Base-by-base conservation (phyloP, 345 rosid species). In the Citrus mangshanensis region DNA sequence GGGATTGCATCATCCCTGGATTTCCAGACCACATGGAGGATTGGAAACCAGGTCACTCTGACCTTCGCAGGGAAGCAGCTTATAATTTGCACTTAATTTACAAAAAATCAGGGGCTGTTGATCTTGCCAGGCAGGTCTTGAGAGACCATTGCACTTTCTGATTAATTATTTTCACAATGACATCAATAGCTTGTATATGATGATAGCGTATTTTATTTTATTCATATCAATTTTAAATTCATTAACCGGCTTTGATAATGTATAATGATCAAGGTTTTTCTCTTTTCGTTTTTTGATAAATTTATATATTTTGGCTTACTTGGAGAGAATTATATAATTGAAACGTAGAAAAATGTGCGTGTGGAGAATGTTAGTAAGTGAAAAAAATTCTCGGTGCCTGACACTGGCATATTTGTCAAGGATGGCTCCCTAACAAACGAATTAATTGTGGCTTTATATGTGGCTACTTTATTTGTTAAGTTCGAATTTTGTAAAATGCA, bases 91-190 rank as follows among this genome's bases (percentile, higher is more conserved):
- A 93, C 81, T 81, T 90, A 72, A 91, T 93, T 68, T 91, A 89
- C 85, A 89, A 80, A 81, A 82, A 83, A 25, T 89, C 93, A 75
- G 93, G 95, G 72, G 91, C 93, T 5, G 22, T 81, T 64, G 95
- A 90, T 78, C 93, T 91, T 32, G 93, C 97, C 0, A 87, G 95
- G 82, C 97, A 93, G 83, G 88, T 91, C 70, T 81, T 93, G 82
- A 90, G 78, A 86, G 89, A 88, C 79, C 87, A 90, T 79, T 93
- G 91, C 83, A 78, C 85, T 75, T 86, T 87, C 76, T 34, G 77
- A 85, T 46, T 78, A 25, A 13, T 24, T 69, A 0, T 49, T 61
- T 4, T 38, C 6, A 38, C 72, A 68, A 22, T 68, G 21, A 7
- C 56, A 38, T 68, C 18, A 38, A 9, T 22, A 9, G 58, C 1